A percentile compares a stretch with the other conserved stretches of the same genome.
These are phyloP conservation scores for Aspergillus campestris DNA, from an alignment of 495 filamentous ascomycete species.

Conservation along the genomic window DNA sequence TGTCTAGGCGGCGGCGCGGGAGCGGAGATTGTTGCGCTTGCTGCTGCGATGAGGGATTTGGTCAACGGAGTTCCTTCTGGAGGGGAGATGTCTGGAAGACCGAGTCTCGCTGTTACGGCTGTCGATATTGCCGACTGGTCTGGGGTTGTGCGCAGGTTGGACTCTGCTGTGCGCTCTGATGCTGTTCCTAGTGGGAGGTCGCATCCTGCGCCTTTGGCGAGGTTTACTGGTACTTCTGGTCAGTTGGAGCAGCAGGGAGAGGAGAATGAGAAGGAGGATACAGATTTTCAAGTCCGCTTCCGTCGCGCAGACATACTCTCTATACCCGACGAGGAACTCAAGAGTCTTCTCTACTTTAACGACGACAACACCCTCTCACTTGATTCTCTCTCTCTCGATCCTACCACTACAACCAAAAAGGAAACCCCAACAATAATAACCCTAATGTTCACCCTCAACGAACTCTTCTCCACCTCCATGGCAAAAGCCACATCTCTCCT, in stretches of 20 bases:
- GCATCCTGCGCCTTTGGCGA: slow-evolving; percentile 43
- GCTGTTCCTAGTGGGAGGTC: slow-evolving; percentile 22
- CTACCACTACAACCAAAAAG: background rate
- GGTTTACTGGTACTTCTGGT: slow-evolving; percentile 29
- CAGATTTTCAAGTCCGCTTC: slow-evolving; percentile 41
- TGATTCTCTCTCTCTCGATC: too few species aligned
- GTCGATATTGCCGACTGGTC: slow-evolving; percentile 79
- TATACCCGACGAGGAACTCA: slow-evolving; percentile 32
- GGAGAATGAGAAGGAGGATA: slow-evolving; percentile 27
- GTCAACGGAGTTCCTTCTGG: slow-evolving; percentile 4
- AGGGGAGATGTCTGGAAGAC: background rate
- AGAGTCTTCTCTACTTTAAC: slow-evolving; percentile 21
- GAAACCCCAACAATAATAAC: slow-evolving; percentile 53
- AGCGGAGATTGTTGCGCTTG: slow-evolving; percentile 74
- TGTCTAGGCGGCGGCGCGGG: slow-evolving; percentile 82
- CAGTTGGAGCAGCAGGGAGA: slow-evolving; percentile 28
- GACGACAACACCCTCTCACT: too few species aligned
- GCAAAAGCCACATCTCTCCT: slow-evolving; percentile 67
- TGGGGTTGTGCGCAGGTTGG: slow-evolving; percentile 47
- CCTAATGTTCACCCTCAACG: slow-evolving; percentile 92
- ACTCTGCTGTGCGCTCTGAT: slow-evolving; percentile 26
- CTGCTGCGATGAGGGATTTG: slow-evolving; percentile 47
- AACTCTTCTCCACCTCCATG: slow-evolving; percentile 75
- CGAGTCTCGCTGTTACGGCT: slow-evolving; percentile 47
- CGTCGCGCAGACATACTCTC: slow-evolving; percentile 55